These are phyloP conservation scores for Aureobasidium sp. DNA, from an alignment of 2,329 filamentous ascomycete species.

Conservation along the genomic window DNA sequence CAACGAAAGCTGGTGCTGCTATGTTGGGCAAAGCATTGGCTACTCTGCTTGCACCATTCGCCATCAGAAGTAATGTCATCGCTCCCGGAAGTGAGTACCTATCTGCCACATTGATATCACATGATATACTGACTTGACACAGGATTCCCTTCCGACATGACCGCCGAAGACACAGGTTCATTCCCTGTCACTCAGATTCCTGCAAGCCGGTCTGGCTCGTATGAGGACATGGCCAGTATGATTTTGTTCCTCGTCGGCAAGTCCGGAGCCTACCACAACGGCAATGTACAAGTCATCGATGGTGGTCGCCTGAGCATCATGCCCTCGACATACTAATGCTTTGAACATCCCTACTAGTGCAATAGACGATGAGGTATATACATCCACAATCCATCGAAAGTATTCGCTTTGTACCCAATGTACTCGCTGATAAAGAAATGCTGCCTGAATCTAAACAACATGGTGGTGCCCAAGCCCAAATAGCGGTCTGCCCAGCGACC, in stretches of 20 bases:
- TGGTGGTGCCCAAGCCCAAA: constrained; percentile 8
- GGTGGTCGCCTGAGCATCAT: constrained; percentile 30
- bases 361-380: background rate
- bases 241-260: constrained; percentile 46
- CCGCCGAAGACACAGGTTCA: constrained; percentile 25
- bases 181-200: constrained; percentile 33
- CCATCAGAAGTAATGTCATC: constrained; percentile 42
- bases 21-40: constrained; percentile 41
- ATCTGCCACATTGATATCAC: background rate
- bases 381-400: background rate
- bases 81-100: constrained; percentile 31
- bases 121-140: background rate
- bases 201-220: constrained; percentile 29
- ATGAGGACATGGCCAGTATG: constrained; percentile 44
- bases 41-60: constrained; percentile 37
- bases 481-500: constrained; percentile 6
- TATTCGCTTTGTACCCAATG: background rate
- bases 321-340: constrained; percentile 18
- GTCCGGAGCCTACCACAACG: constrained; percentile 49
- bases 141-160: constrained; percentile 41
- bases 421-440: background rate
- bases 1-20: constrained; percentile 37
- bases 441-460: background rate
- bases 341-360: background rate
- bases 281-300: constrained; percentile 43